Evolutionary conservation across 1,284 basidiomycete genomes (phyloP), one percentile per base, ranked within the genome.

Genomic region (Puccinia coronata): DNA sequence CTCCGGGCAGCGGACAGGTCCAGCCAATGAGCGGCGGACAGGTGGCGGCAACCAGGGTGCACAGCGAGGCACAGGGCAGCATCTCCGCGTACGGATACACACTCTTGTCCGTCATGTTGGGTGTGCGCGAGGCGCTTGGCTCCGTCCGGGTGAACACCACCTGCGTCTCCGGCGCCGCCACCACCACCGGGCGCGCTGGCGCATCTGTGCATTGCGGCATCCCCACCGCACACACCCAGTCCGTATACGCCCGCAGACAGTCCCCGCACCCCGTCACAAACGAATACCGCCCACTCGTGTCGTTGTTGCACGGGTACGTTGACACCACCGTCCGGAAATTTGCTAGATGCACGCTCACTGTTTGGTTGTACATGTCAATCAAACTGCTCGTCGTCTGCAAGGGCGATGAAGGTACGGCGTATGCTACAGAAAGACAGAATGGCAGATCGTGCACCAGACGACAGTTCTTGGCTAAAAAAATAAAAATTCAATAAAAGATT

Each of bases 401-500:
- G 0, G 84, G 84, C 6, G 85, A 84, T 18, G 87, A 82, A 0
- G 87, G 87, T 47, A 87, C 86, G 23, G 87, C 84, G 81, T 88
- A 88, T 16, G 87, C 87, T 34, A 88, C 84, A 9, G 84, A 82
- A 0, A 87, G 87, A 80, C 87, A 88, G 77, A 87, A 87, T 4
- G 84, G 82, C 20, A 87, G 82, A 70, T 86, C 84, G 80, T 84
- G 85, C 2, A 88, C 81, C 8, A 88, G 84, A n/a, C 86, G 84
- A 82, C 87, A 88, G 39, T 85, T 84, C 34, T 86, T 82, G 83
- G 84, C 75, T 85, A 51, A 20, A 25, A 1, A 36, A 49, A 65
- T 47, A 20, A 43, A 65, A 49, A 18, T 34, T 23, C 18, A 23
- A 31, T 12, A 2, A 39, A 36, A n/a, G 2, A 43, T 18, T 34